These are phyloP conservation scores for Apiospora malaysiana DNA, from an alignment of 2,329 filamentous ascomycete genomes.

Conservation along the genomic window DNA sequence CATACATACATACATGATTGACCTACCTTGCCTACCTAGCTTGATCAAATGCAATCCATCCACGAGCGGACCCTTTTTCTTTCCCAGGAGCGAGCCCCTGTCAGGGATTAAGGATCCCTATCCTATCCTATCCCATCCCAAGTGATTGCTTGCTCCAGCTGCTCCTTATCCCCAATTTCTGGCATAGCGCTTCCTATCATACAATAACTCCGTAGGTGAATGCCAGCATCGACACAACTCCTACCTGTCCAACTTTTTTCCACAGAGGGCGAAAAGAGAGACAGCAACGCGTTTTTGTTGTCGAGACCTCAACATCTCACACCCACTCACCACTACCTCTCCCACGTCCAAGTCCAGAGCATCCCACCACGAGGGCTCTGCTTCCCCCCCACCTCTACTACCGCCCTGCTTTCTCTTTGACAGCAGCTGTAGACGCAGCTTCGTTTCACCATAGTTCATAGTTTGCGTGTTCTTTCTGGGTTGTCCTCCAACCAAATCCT, in stretches of 20 bases:
- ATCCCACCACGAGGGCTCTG: constrained; percentile 6
- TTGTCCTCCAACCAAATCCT: constrained; percentile 18
- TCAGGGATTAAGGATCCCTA: constrained; percentile 14
- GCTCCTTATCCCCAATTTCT: constrained; percentile 25
- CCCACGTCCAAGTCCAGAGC: constrained; percentile 11
- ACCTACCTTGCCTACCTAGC: constrained; percentile 3
- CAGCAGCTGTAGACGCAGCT: constrained; percentile 23
- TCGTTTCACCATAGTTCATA: constrained; percentile 25
- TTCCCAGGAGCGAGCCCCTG: constrained; percentile 16
- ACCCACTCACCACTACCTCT: neutral
- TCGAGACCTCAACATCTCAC: constrained; percentile 15
- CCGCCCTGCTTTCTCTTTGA: constrained; percentile 1
- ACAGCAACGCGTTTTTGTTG: constrained; percentile 17
- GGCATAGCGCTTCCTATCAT: constrained; percentile 21
- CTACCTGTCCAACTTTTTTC: constrained; percentile 18
- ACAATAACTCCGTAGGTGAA: constrained; percentile 18
- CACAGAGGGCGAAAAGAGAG: constrained; percentile 11
- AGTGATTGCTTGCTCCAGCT: constrained; percentile 17
- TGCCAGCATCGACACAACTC: constrained; percentile 12
- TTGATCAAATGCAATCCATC: constrained; percentile 13
- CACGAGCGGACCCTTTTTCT: constrained; percentile 19
- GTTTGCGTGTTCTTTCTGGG: constrained; percentile 24
- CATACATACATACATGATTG: neutral
- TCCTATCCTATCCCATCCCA: constrained; percentile 8
- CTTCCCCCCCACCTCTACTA: constrained; percentile 19